phyloP scores from a whole-genome alignment of 2,329 filamentous ascomycete genomes.

The Cladophialophora yegresii region DNA sequence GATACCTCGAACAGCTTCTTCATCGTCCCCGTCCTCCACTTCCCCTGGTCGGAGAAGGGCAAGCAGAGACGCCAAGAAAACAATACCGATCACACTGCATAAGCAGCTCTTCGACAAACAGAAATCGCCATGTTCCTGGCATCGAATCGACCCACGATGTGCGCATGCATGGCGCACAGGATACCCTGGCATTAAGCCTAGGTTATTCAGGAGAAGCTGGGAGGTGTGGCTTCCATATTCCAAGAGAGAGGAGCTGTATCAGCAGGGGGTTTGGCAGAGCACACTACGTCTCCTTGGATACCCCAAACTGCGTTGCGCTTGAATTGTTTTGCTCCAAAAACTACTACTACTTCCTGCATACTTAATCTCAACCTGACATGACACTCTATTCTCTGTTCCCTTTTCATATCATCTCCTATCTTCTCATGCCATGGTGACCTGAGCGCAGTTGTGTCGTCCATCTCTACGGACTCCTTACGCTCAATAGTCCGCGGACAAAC shows the following conservation, averaged over 20 bases:
- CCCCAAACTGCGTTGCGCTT: constrained; percentile 22
- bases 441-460: background rate
- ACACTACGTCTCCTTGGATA: constrained; percentile 19
- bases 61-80: constrained; percentile 57
- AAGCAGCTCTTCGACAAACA: constrained; percentile 9
- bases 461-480: background rate
- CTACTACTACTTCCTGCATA: constrained; percentile 4
- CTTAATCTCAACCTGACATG: background rate
- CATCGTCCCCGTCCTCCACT: constrained; percentile 86
- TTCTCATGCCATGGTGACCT: background rate
- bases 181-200: background rate
- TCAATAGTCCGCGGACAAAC: background rate
- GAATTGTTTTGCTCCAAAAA: constrained; percentile 7
- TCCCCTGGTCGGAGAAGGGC: constrained; percentile 87
- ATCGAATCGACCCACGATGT: background rate
- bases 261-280: background rate
- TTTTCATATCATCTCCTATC: background rate
- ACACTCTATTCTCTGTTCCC: background rate
- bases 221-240: background rate
- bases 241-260: background rate
- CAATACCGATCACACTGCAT: constrained; percentile 52
- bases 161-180: background rate
- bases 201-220: background rate
- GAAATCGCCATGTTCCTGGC: background rate
- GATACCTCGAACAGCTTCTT: constrained; percentile 78